phyloP scores from a whole-genome alignment of 1,284 basidiomycete species.

The Chalciporus sp. region DNA sequence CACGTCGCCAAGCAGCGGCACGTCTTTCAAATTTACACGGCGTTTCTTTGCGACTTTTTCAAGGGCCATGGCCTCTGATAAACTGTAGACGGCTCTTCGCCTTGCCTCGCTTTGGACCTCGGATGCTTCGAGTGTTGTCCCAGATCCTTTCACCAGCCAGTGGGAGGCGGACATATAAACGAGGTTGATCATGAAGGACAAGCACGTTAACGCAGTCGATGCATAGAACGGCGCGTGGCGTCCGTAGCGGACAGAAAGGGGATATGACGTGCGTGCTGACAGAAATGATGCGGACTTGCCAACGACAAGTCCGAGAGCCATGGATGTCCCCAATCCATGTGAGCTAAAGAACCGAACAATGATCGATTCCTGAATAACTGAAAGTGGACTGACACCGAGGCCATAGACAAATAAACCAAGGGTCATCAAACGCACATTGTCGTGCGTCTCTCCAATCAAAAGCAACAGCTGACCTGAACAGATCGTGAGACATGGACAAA shows the following conservation, averaged over 20 bases:
- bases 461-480: slow-evolving; percentile 59
- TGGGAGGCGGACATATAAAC: slow-evolving; percentile 64
- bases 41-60: slow-evolving; percentile 66
- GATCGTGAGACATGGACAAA: slow-evolving; percentile 9
- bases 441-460: slow-evolving; percentile 60
- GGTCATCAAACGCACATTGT: slow-evolving; percentile 64
- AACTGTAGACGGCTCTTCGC: slow-evolving; percentile 42
- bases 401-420: slow-evolving; percentile 78
- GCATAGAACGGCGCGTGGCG: slow-evolving; percentile 74
- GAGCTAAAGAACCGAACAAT: slow-evolving; percentile 80
- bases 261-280: slow-evolving; percentile 73
- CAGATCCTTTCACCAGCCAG: slow-evolving; percentile 61
- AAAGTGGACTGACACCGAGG: slow-evolving; percentile 75
- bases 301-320: slow-evolving; percentile 77
- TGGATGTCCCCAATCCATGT: slow-evolving; percentile 75
- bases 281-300: slow-evolving; percentile 79
- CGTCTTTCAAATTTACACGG: slow-evolving; percentile 58
- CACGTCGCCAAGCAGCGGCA: slow-evolving; percentile 71
- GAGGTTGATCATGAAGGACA: slow-evolving; percentile 70
- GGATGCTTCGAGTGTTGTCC: slow-evolving; percentile 64
- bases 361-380: slow-evolving; percentile 77
- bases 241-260: slow-evolving; percentile 69
- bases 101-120: slow-evolving; percentile 58
- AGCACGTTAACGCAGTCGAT: slow-evolving; percentile 59
- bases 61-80: slow-evolving; percentile 64